These are phyloP conservation scores for Leccinum truebloodii DNA, from an alignment of 768 basidiomycete genomes.

Conservation along the genomic window DNA sequence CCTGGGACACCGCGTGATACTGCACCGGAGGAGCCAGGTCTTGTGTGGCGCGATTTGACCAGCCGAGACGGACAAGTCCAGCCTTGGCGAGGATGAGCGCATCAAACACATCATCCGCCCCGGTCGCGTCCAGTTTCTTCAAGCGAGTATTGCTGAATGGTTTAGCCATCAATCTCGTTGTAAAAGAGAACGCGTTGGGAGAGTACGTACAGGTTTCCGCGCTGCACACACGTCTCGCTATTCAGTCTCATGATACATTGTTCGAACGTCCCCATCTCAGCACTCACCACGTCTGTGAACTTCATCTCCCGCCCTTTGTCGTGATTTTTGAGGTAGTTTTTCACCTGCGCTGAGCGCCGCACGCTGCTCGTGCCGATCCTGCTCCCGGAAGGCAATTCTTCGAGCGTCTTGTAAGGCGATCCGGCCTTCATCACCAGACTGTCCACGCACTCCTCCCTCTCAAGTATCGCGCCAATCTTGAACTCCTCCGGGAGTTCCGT, in stretches of 20 bases:
- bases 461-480: conserved; percentile 78
- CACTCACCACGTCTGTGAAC: conserved; percentile 87
- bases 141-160: conserved; percentile 83
- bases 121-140: conserved; percentile 82
- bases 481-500: conserved; percentile 85
- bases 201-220: conserved; percentile 79
- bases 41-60: conserved; percentile 71
- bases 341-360: conserved; percentile 86
- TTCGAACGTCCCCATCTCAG: not conserved
- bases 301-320: conserved; percentile 42
- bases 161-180: conserved; percentile 10
- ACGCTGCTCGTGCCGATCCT: conserved; percentile 97
- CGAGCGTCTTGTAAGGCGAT: conserved; percentile 63
- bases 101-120: conserved; percentile 64
- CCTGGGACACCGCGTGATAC: conserved; percentile 92
- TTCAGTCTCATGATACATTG: conserved; percentile 1
- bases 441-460: conserved; percentile 89
- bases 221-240: conserved; percentile 40
- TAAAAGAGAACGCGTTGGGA: conserved; percentile 2
- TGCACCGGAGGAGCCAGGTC: conserved; percentile 75
- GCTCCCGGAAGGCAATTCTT: conserved; percentile 83
- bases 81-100: conserved; percentile 94
- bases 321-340: conserved; percentile 65
- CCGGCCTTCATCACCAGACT: conserved; percentile 85
- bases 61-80: conserved; percentile 80